A percentile compares a stretch with the other conserved stretches of the same genome.
Conservation (phyloP, 2,329 filamentous ascomycete species). For the Aureobasidium subglaciale region DNA sequence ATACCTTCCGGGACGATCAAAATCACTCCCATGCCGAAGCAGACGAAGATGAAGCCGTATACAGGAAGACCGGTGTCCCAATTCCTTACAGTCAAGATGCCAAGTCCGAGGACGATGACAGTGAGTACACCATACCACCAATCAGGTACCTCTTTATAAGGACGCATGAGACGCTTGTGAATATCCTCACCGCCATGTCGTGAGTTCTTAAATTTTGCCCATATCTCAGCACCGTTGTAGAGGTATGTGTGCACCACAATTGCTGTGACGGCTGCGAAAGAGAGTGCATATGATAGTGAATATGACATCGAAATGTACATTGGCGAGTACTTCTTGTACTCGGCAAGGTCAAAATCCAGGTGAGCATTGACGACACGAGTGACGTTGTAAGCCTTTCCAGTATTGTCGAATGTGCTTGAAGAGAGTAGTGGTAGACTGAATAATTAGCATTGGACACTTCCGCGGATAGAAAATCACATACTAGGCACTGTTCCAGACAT, state of each 20-base stretch:
- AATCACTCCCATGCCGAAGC: conserved; percentile 54
- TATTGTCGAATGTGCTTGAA: not conserved
- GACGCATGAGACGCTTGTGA: not conserved
- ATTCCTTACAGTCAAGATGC: not conserved
- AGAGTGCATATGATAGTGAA: not conserved
- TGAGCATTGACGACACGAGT: not conserved
- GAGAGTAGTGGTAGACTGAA: not conserved
- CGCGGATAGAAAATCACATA: not conserved
- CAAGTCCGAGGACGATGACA: not conserved
- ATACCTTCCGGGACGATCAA: conserved; percentile 63
- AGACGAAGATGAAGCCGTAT: conserved; percentile 64
- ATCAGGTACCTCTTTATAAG: not conserved
- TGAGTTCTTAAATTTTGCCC: not conserved
- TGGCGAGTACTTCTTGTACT: not conserved
- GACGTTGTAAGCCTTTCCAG: not conserved
- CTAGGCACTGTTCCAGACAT: not conserved
- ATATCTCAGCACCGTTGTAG: not conserved
- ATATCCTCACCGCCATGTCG: not conserved
- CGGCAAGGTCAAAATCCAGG: not conserved
- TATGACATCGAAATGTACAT: not conserved
- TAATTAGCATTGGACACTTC: not conserved
- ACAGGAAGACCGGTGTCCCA: conserved; percentile 27
- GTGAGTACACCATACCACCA: not conserved
- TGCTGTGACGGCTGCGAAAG: not conserved
- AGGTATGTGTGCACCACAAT: not conserved